phyloP scores from a whole-genome alignment of 2,329 filamentous ascomycete species.

The Xylaria sp. region DNA sequence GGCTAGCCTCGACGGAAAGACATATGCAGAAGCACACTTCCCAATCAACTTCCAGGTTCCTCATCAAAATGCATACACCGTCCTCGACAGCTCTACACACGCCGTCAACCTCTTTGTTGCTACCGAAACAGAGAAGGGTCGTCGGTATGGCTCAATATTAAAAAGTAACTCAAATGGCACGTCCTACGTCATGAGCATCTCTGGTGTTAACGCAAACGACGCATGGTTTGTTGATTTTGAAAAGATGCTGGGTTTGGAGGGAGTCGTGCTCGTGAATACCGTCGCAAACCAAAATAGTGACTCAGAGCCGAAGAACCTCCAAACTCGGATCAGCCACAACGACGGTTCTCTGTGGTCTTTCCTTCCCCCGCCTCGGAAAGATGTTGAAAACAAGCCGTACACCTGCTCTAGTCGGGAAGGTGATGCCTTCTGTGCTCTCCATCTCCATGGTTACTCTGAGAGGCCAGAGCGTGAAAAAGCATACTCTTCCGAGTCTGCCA shows the following conservation, averaged over 20 bases:
- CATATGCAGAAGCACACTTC: conserved; percentile 84
- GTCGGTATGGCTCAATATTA: conserved; percentile 83
- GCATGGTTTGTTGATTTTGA: conserved; percentile 90
- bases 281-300: conserved; percentile 75
- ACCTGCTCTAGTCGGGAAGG: conserved; percentile 67
- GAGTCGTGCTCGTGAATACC: conserved; percentile 84
- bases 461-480: conserved; percentile 80
- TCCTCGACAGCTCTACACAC: conserved; percentile 93
- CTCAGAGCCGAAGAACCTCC: conserved; percentile 76
- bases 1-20: conserved; percentile 82
- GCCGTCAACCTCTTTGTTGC: conserved; percentile 94
- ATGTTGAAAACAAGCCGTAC: conserved; percentile 74
- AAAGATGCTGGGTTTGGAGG: conserved; percentile 90
- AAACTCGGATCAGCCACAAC: conserved; percentile 94
- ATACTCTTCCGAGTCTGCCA: conserved; percentile 84
- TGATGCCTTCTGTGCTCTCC: conserved; percentile 76
- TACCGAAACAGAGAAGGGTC: conserved; percentile 67
- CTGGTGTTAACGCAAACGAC: conserved; percentile 80
- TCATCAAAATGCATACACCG: conserved; percentile 84
- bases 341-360: conserved; percentile 88
- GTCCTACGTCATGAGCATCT: conserved; percentile 84
- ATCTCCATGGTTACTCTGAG: conserved; percentile 96
- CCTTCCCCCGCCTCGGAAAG: conserved; percentile 72
- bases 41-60: conserved; percentile 82
- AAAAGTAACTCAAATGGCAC: conserved; percentile 99